These are phyloP conservation scores for Cordyceps militaris DNA, from an alignment of 2,329 filamentous ascomycete genomes.

Conservation along the genomic window DNA sequence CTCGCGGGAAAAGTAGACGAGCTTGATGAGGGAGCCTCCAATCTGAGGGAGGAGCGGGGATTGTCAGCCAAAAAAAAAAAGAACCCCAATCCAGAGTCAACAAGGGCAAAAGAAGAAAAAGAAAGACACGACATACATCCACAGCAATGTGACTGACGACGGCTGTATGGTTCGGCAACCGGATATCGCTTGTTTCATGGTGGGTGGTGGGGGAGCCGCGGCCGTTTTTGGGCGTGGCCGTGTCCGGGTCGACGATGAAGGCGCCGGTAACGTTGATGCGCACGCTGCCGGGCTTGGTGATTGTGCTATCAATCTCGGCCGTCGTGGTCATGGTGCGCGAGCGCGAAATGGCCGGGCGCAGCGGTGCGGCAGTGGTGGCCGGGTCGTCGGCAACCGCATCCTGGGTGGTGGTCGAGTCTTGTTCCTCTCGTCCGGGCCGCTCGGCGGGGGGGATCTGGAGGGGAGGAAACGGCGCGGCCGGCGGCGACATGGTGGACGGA, in stretches of 20 bases:
- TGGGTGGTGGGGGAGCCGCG: conserved; percentile 39
- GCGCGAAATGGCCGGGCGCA: not conserved
- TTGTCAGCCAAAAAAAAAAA: not conserved
- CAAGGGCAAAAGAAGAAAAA: conserved; percentile 14
- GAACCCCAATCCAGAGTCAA: conserved; percentile 7
- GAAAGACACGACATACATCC: conserved; percentile 57
- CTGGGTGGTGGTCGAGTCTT: not conserved
- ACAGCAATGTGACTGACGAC: conserved; percentile 95
- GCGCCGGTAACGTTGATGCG: conserved; percentile 95
- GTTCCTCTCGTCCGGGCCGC: not conserved
- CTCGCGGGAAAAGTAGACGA: conserved; percentile 95
- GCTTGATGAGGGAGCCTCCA: conserved; percentile 88
- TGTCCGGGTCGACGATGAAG: conserved; percentile 86
- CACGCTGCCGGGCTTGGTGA: conserved; percentile 62
- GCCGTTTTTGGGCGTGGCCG: conserved; percentile 43
- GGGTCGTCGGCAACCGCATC: not conserved
- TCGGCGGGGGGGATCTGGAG: not conserved
- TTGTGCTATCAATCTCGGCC: conserved; percentile 53
- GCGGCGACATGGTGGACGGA: not conserved
- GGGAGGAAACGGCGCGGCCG: not conserved
- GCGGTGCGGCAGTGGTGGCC: not conserved
- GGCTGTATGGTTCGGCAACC: conserved; percentile 90
- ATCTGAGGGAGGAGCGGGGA: conserved; percentile 51
- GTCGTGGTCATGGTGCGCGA: conserved; percentile 37
- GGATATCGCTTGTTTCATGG: conserved; percentile 81